Conservation (phyloP, 2,329 filamentous ascomycete genomes). For the Moelleriella libera region DNA sequence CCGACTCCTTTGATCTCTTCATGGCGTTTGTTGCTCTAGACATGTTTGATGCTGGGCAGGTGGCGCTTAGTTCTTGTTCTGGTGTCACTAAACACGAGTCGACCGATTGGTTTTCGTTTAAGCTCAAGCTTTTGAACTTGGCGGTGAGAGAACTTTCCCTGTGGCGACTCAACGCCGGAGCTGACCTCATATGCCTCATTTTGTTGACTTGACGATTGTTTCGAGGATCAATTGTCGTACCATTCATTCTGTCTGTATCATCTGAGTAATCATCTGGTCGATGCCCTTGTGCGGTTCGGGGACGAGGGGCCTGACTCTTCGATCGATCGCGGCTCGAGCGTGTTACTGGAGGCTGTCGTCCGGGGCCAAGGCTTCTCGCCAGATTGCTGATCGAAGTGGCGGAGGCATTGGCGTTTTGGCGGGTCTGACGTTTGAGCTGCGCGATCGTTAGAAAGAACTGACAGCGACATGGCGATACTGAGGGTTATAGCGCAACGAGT, state of each 20-base stretch:
- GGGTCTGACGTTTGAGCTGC: constrained; percentile 24
- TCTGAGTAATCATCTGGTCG: constrained; percentile 24
- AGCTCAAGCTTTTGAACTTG: constrained; percentile 22
- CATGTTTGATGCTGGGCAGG: constrained; percentile 11
- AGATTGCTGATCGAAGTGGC: constrained; percentile 28
- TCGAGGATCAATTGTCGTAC: constrained; percentile 16
- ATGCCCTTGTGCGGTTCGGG: constrained; percentile 25
- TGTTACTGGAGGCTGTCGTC: constrained; percentile 35
- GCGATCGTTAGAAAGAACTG: not conserved
- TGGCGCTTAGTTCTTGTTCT: constrained; percentile 10
- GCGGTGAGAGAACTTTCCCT: constrained; percentile 31
- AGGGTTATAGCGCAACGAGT: no score
- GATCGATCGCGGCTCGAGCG: constrained; percentile 32
- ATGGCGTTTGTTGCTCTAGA: constrained; percentile 8
- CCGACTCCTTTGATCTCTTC: constrained; percentile 2
- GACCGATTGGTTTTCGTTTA: constrained; percentile 15
- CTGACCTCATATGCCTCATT: constrained; percentile 11
- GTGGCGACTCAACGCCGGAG: constrained; percentile 13
- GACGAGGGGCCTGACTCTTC: constrained; percentile 21
- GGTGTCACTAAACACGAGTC: constrained; percentile 33
- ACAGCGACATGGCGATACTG: no score
- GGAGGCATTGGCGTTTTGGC: constrained; percentile 18
- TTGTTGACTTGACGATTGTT: constrained; percentile 9
- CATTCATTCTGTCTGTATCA: constrained; percentile 15
- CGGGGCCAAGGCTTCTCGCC: constrained; percentile 41